These are phyloP conservation scores for Flaveria floridana DNA, from an alignment of 140 eudicot species.

Conservation along the genomic window DNA sequence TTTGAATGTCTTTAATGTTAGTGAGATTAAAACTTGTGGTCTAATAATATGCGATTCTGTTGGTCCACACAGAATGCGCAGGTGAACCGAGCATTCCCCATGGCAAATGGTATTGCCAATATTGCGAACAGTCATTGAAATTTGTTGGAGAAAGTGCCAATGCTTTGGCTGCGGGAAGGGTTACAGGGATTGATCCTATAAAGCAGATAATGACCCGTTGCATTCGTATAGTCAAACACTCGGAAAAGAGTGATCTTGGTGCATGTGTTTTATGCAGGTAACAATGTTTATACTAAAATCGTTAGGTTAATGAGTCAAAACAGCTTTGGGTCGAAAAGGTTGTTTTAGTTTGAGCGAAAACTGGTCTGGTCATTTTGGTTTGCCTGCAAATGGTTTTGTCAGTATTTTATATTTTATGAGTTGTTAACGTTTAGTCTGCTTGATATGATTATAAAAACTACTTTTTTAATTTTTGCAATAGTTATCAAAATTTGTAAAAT, in stretches of 20 bases:
- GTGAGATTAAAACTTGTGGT: constrained; percentile 7
- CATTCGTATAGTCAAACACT: constrained; percentile 68
- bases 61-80: constrained; percentile 65
- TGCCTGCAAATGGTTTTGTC: background rate
- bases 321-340: background rate
- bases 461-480: background rate
- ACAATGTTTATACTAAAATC: background rate
- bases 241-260: constrained; percentile 56
- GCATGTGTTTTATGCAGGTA: constrained; percentile 95
- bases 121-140: constrained; percentile 56
- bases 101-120: constrained; percentile 89
- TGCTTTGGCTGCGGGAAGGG: constrained; percentile 90
- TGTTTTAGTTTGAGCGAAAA: background rate
- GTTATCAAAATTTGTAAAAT: background rate
- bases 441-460: background rate
- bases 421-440: background rate
- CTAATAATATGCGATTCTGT: constrained; percentile 14
- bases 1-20: background rate
- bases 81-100: constrained; percentile 53
- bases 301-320: constrained; percentile 1
- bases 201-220: constrained; percentile 73
- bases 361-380: background rate
- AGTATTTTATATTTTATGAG: background rate
- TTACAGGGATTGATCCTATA: constrained; percentile 63
- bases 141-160: constrained; percentile 51